Base-by-base conservation (phyloP, 2,329 filamentous ascomycete genomes). In the Periglandula ipomoeae region DNA sequence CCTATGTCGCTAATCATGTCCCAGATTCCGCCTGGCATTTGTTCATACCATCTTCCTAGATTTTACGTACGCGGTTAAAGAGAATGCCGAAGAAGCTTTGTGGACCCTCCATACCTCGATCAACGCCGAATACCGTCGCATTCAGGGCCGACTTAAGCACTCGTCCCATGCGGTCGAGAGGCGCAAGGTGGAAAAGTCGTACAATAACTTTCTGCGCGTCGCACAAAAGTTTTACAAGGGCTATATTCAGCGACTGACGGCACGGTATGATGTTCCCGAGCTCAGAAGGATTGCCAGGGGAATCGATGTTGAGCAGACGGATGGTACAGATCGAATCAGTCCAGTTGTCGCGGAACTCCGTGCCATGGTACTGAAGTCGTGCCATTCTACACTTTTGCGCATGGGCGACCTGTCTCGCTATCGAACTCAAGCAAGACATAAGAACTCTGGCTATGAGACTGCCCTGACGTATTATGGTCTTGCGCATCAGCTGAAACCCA, bases 391-490 rank as follows among this genome's bases (percentile, higher is more conserved):
- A 4, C 74, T 97, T 48, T 84, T 96, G 51, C 88, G 85, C 55
- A 78, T 97, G 9, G 93, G 93, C 30, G 93, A 98, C 64, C 75
- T 98, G 43, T 87, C 87, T 44, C 82, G 93, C 53, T 98, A 96
- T 67, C 84, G 90, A 47, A 74, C 76, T 47, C 86, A 91, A 61
- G 72, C 87, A 50, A 81, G 84, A 51, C 77, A 76, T 52, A 89
- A 86, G 64, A 78, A 81, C 54, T 82, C 82, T 47, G 86, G 85
- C 58, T 94, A 87, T 73, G 85, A 85, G 23, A 81, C 81, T 13
- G 89, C 91, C 13, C 75, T 90, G 59, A 83, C 85, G 10, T 95
- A 91, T 66, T 97, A 98, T 65, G 74, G 79, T 48, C 73, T 97
- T 51, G 93, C 93, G 20, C 81, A 83, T 54, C 81, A 85, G 46